Conservation (phyloP, 345 rosid species). For the Mercurialis annua region DNA sequence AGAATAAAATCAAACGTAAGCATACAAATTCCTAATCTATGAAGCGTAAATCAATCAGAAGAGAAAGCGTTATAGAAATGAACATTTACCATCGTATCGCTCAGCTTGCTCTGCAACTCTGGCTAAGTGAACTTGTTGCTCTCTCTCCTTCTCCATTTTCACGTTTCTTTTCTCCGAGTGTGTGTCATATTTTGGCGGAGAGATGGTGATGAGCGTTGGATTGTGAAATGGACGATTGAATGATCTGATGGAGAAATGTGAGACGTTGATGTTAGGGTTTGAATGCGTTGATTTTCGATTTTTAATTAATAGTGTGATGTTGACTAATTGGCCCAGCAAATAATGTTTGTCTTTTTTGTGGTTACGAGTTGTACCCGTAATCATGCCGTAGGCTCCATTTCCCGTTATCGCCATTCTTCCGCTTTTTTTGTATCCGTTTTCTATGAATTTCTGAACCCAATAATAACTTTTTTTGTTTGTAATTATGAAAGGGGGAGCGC, state of each 20-base stretch:
- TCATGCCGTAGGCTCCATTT: neutral
- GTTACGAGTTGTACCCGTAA: neutral
- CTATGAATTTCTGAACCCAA: too few relatives aligned
- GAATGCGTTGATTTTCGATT: neutral
- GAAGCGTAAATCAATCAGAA: neutral
- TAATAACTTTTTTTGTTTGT: too few relatives aligned
- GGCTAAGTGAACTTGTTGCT: conserved; percentile 74
- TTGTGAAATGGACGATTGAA: conserved; percentile 30
- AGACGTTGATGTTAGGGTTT: conserved; percentile 19
- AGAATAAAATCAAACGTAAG: too few relatives aligned
- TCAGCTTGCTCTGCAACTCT: conserved; percentile 92
- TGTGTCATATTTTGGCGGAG: neutral
- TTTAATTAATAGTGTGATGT: conserved; percentile 5
- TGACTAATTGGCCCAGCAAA: neutral
- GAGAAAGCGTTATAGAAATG: conserved; percentile 6
- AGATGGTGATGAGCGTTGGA: conserved; percentile 39
- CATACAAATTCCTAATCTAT: neutral
- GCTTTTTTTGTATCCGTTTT: too few relatives aligned
- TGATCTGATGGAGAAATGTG: conserved; percentile 13
- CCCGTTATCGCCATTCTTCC: neutral
- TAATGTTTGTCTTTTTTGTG: neutral
- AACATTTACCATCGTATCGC: conserved; percentile 70
- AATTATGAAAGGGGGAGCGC: too few relatives aligned
- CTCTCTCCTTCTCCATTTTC: conserved; percentile 83
- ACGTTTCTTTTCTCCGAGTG: neutral